Conservation (phyloP, 1,284 basidiomycete genomes). For the Leccinum pachyderme region DNA sequence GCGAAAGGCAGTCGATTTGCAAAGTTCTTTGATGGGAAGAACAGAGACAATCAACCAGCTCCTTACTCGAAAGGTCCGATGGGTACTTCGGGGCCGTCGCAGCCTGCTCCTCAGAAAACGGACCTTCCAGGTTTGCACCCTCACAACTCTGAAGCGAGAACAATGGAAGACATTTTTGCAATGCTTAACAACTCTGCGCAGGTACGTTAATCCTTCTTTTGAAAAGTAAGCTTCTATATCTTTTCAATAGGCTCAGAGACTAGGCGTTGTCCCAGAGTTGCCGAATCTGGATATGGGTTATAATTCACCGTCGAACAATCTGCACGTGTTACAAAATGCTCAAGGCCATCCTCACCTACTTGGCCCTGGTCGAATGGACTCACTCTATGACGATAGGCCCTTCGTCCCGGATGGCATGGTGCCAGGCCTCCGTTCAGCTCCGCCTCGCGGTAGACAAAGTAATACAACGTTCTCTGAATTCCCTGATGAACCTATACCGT, state of each 20-base stretch:
- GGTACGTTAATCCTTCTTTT: slow-evolving; percentile 12
- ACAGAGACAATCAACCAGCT: slow-evolving; percentile 42
- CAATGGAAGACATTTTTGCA: slow-evolving; percentile 74
- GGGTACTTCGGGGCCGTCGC: slow-evolving; percentile 40
- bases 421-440: slow-evolving; percentile 68
- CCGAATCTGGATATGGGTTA: slow-evolving; percentile 27
- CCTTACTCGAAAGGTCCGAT: slow-evolving; percentile 40
- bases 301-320: slow-evolving; percentile 19
- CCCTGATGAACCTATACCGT: slow-evolving; percentile 59
- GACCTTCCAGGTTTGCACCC: slow-evolving; percentile 39
- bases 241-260: slow-evolving; percentile 29
- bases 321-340: slow-evolving; percentile 38
- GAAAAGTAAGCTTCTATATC: slow-evolving; percentile 2
- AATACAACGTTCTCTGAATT: slow-evolving; percentile 55
- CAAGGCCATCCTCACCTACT: slow-evolving; percentile 44
- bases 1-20: slow-evolving; percentile 77
- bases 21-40: slow-evolving; percentile 78
- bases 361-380: slow-evolving; percentile 51
- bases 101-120: slow-evolving; percentile 47
- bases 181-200: slow-evolving; percentile 36
- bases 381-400: slow-evolving; percentile 71
- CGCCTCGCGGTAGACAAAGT: slow-evolving; percentile 59
- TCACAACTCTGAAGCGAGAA: slow-evolving; percentile 47
- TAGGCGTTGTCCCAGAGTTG: slow-evolving; percentile 22
- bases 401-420: slow-evolving; percentile 83